These are phyloP conservation scores for Paralagenidium karlingii DNA, from an alignment of 352 stramenopile genomes.

Conservation along the genomic window DNA sequence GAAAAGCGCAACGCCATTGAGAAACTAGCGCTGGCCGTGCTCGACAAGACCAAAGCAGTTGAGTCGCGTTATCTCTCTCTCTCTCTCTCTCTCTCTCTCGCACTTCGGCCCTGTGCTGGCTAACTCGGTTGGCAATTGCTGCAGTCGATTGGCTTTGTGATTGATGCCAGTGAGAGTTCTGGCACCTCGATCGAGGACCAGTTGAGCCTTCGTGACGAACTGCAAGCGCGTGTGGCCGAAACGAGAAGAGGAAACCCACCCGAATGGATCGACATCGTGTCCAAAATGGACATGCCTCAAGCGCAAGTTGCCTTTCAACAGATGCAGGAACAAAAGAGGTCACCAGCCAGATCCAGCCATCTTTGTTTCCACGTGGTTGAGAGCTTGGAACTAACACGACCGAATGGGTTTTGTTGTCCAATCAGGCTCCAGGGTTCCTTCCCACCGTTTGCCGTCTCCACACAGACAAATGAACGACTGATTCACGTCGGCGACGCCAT, in stretches of 20 bases:
- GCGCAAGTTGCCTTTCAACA: not conserved
- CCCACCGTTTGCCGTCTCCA: slow-evolving; percentile 24
- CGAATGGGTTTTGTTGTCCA: not conserved
- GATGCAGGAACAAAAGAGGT: not conserved
- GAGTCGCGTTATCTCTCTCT: not conserved
- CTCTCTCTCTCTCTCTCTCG: not conserved
- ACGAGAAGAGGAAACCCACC: slow-evolving; percentile 3
- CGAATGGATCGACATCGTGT: slow-evolving; percentile 77
- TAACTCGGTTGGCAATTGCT: slow-evolving; percentile 1
- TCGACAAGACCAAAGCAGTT: slow-evolving; percentile 63
- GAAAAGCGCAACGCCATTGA: slow-evolving; percentile 59
- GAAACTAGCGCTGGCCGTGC: slow-evolving; percentile 56
- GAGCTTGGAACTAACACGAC: not conserved
- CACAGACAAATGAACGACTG: slow-evolving; percentile 67
- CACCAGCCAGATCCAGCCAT: slow-evolving; percentile 10
- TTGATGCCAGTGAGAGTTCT: slow-evolving; percentile 60
- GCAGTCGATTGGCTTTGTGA: slow-evolving; percentile 75
- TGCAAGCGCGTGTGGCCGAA: slow-evolving; percentile 27
- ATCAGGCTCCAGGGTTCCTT: slow-evolving; percentile 12
- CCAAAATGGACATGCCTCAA: slow-evolving; percentile 52
- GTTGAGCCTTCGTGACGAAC: slow-evolving; percentile 56
- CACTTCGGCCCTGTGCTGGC: slow-evolving; percentile 1
- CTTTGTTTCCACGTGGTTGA: not conserved
- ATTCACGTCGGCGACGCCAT: slow-evolving; percentile 40
- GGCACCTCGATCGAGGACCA: slow-evolving; percentile 50